phyloP scores from a whole-genome alignment of 257 asterid genomes.

The Solanum medicagineum region DNA sequence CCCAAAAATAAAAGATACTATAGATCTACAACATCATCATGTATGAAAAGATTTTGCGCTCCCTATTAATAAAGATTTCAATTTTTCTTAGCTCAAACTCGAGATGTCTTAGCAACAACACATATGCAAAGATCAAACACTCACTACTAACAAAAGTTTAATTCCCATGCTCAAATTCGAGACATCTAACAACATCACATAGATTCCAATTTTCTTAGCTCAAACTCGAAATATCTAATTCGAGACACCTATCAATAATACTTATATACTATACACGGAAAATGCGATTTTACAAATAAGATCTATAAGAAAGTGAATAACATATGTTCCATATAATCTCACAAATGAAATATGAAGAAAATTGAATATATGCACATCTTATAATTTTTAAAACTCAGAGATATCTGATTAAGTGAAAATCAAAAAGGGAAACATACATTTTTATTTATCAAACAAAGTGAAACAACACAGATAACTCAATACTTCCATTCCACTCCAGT shows the following conservation, averaged over 20 bases:
- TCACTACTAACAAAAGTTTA: fast-evolving
- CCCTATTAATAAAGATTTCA: no score
- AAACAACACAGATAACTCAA: background rate
- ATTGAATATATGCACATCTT: no score
- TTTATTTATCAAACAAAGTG: background rate
- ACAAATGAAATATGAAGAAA: no score
- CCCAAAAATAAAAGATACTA: no score
- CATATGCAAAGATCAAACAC: no score
- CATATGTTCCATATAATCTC: no score
- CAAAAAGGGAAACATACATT: background rate
- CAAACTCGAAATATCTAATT: background rate
- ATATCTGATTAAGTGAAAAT: background rate
- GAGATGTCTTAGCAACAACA: no score
- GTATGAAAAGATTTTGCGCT: no score
- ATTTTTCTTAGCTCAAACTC: no score
- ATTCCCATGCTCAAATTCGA: background rate
- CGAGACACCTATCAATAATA: background rate
- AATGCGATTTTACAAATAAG: background rate
- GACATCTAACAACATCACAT: background rate
- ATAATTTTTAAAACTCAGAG: fast-evolving
- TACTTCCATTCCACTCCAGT: background rate
- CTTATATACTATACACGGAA: no score
- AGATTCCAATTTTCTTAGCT: background rate
- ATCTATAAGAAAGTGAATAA: no score
- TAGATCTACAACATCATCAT: no score